phyloP scores from a whole-genome alignment of 148 eudicot species.

The Cornus suecica region DNA sequence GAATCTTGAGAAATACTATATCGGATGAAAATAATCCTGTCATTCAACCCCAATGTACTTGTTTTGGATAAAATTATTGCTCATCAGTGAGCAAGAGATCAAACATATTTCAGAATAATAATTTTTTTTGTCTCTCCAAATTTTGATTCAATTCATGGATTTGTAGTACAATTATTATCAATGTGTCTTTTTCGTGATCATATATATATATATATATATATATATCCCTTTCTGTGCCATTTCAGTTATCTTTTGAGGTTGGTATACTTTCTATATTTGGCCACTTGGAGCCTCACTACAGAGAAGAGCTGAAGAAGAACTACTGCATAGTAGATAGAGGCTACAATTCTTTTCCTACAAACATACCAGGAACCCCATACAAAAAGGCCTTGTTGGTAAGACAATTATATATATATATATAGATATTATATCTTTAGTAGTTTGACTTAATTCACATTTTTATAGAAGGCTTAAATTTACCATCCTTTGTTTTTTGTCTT shows the following conservation, averaged over 20 bases:
- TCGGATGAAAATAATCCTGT: neutral
- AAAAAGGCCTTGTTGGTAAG: conserved; percentile 48
- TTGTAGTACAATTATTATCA: neutral
- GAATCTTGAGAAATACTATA: neutral
- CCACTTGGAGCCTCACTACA: conserved; percentile 36
- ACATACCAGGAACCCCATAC: conserved; percentile 43
- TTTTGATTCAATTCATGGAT: neutral
- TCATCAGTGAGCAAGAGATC: neutral
- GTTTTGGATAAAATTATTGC: neutral
- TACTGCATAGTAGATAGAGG: conserved; percentile 42
- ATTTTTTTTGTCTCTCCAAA: neutral
- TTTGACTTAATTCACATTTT: neutral
- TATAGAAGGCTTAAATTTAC: neutral
- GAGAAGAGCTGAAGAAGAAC: conserved; percentile 43
- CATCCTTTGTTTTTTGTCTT: too few relatives aligned
- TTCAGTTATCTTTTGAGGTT: conserved; percentile 51
- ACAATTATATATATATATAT: too few relatives aligned
- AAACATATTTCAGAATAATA: neutral
- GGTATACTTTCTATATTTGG: conserved; percentile 53
- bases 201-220: too few relatives aligned
- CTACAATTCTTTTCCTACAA: conserved; percentile 49
- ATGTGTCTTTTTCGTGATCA: neutral
- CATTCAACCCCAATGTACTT: neutral
- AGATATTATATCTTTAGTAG: neutral
- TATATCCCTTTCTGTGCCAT: too few relatives aligned